phyloP scores from a whole-genome alignment of 192 early-diverging fungal genomes.

The Coemansia sp. region DNA sequence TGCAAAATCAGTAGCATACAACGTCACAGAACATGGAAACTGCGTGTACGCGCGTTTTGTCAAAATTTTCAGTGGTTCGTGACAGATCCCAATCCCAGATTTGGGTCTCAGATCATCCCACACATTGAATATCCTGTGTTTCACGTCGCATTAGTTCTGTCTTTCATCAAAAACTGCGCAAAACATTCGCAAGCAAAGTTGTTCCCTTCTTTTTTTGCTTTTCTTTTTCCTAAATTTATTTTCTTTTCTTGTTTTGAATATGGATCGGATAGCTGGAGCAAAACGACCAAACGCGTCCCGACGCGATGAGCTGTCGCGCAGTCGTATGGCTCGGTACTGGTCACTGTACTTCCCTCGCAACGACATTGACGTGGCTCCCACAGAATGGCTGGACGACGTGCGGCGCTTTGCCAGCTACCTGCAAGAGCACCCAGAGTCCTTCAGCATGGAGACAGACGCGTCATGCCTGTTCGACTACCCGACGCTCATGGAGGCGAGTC shows the following conservation, averaged over 20 bases:
- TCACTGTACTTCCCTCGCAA: slow-evolving; percentile 47
- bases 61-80: no score
- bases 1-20: background rate
- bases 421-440: slow-evolving; percentile 31
- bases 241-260: background rate
- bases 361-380: slow-evolving; percentile 15
- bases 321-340: slow-evolving; percentile 45
- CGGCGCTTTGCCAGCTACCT: slow-evolving; percentile 32
- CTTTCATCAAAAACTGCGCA: no score
- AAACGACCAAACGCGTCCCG: slow-evolving; percentile 20
- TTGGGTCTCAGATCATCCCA: no score
- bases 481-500: slow-evolving; percentile 19
- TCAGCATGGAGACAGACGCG: slow-evolving; percentile 42
- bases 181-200: no score
- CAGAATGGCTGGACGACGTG: slow-evolving; percentile 30
- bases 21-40: background rate
- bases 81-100: no score
- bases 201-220: background rate
- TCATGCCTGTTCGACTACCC: slow-evolving; percentile 45
- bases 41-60: background rate
- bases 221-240: no score
- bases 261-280: slow-evolving; percentile 11
- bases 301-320: slow-evolving; percentile 14
- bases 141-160: no score
- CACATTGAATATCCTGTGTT: no score